phyloP scores from a whole-genome alignment of 169 alveolate genomes.

The Amoebophrya sp. region DNA sequence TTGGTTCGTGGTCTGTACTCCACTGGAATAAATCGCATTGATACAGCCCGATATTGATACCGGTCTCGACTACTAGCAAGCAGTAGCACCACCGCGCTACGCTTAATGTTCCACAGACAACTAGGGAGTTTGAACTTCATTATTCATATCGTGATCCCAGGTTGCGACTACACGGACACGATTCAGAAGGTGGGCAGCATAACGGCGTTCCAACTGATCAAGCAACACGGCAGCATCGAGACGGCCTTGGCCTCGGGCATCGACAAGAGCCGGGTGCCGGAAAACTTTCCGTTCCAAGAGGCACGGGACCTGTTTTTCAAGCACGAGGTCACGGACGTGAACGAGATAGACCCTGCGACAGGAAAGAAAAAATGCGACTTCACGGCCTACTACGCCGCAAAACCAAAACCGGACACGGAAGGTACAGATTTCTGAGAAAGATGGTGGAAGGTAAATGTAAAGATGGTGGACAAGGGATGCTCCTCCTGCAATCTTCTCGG shows the following conservation, averaged over 20 bases:
- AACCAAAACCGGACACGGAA: not conserved
- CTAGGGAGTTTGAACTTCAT: no score
- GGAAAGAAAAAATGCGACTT: not conserved
- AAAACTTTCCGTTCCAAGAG: constrained; percentile 54
- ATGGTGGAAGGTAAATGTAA: no score
- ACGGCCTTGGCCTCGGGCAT: constrained; percentile 54
- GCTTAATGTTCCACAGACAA: no score
- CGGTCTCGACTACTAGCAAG: no score
- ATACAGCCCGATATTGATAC: no score
- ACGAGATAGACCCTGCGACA: not conserved
- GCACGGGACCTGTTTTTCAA: constrained; percentile 64
- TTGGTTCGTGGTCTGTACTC: no score
- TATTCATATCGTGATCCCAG: no score
- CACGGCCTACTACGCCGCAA: not conserved
- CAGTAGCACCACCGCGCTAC: no score
- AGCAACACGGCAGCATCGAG: constrained; percentile 75
- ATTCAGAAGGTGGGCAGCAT: constrained; percentile 83
- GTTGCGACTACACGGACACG: constrained; percentile 90
- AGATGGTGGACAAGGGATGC: no score
- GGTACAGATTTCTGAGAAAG: no score
- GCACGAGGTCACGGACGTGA: constrained; percentile 44
- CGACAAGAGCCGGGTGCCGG: constrained; percentile 56
- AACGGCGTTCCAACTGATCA: constrained; percentile 82
- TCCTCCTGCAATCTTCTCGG: no score
- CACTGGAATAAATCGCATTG: no score